Evolutionary conservation across 169 alveolate species (phyloP), one percentile per base, ranked within the genome.

Genomic region (Blepharisma undulans): DNA sequence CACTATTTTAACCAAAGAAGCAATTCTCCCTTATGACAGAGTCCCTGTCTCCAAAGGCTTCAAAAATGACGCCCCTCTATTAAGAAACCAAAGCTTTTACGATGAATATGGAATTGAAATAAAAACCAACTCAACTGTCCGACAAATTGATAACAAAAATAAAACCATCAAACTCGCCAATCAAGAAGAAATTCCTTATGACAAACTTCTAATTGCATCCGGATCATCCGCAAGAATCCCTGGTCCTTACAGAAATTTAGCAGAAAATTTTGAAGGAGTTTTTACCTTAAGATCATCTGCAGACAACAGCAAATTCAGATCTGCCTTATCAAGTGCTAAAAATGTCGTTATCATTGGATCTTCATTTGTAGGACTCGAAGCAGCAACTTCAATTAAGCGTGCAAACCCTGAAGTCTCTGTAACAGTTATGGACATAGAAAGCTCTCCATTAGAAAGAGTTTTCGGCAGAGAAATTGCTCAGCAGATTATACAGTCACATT

Each of bases 321-420:
- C 33, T 19, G 72, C 76, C 72, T 7, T 82, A 10, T 5, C 25
- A 36, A 6, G 33, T 29, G 82, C 84, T 25, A 19, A 86, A 72
- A 86, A 72, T 27, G 61, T 86, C 25, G 84, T 86, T 14, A 86
- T 86, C 7, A 32, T 86, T 27, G 90, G 90, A 21, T 82, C 84
- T 2, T 86, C 90, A n/a, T 86, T 86, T 36, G 18, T 86, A 86
- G 90, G 90, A 19, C 27, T 86, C 4, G 90, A 86, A 86, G 80
- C 82, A n/a, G 90, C 90, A 21, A 21, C 29, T 27, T n/a, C 90
- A 12, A 72, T 86, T 21, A 86, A 72, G 36, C 22, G 29, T 19
- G 72, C 18, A 27, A 25, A 19, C 30, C 34, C 80, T 2, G 90
- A 72, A 25, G 34, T 22, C 25, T 19, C 61, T 18, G 90, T 86